These are phyloP conservation scores for Dendrostoma leiphaemia DNA, from an alignment of 2,329 filamentous ascomycete genomes.

Conservation along the genomic window DNA sequence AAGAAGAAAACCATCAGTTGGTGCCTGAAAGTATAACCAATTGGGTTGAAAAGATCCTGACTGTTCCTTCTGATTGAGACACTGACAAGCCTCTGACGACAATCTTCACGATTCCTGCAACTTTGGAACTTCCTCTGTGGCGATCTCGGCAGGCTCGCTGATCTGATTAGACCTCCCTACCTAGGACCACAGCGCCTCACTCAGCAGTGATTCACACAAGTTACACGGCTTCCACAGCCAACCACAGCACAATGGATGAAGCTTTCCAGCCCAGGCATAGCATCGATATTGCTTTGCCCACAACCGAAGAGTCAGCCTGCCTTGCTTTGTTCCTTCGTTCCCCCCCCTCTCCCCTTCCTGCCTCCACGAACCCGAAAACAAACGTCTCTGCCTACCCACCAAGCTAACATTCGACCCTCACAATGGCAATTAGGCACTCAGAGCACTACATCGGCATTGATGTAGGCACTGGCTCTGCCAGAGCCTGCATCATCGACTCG, in stretches of 20 bases:
- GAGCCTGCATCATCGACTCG: conserved; percentile 92
- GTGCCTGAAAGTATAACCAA: too few relatives aligned
- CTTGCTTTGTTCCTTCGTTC: background rate
- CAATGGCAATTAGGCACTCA: conserved; percentile 28
- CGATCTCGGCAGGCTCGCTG: background rate
- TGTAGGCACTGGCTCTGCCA: conserved; percentile 91
- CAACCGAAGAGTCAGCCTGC: conserved; percentile 16
- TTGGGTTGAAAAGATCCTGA: too few relatives aligned
- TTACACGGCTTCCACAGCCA: background rate
- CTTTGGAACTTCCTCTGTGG: too few relatives aligned
- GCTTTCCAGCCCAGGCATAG: background rate
- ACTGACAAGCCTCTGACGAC: background rate
- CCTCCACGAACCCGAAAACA: too few relatives aligned
- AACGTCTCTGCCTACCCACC: background rate
- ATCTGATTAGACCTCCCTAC: background rate
- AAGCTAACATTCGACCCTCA: background rate
- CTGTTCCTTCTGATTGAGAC: background rate
- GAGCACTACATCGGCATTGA: conserved; percentile 81
- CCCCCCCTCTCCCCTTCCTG: background rate
- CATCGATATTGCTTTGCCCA: conserved; percentile 13
- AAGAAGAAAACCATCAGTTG: too few relatives aligned
- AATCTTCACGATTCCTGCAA: background rate
- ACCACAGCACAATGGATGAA: background rate
- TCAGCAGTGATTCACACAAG: background rate
- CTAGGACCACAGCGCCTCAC: background rate